Percentiles rank a stretch among this genome's conserved stretches.
Conservation (phyloP, 805 yeast genomes). For the Teunomyces pallodes region DNA sequence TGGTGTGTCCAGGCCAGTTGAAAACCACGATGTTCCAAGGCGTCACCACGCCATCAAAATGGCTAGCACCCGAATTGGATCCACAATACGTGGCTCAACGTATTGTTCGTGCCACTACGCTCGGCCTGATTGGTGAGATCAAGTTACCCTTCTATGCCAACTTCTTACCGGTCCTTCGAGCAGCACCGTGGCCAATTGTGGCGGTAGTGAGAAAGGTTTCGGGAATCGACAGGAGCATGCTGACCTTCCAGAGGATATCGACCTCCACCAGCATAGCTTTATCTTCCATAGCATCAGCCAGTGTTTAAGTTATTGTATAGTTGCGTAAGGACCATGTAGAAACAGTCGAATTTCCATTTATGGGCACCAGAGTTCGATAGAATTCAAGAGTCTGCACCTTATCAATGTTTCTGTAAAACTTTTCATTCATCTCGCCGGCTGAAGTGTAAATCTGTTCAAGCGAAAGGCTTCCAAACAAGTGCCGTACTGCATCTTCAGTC, state of each 20-base stretch:
- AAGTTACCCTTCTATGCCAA: constrained; percentile 76
- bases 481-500: constrained; percentile 11
- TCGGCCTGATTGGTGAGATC: constrained; percentile 67
- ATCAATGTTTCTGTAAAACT: not conserved
- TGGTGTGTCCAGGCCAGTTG: constrained; percentile 87
- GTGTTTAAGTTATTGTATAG: not conserved
- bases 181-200: constrained; percentile 68
- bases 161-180: constrained; percentile 67
- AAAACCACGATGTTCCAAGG: constrained; percentile 71
- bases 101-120: constrained; percentile 53
- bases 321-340: not conserved
- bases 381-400: not conserved
- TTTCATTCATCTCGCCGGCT: not conserved
- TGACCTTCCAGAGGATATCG: constrained; percentile 18
- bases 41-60: constrained; percentile 67
- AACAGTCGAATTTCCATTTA: not conserved
- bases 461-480: constrained; percentile 10
- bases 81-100: constrained; percentile 62
- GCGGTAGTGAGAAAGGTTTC: constrained; percentile 54
- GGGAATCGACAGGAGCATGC: constrained; percentile 63
- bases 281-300: not conserved
- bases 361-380: no score
- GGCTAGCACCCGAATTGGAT: constrained; percentile 81
- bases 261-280: constrained; percentile 6
- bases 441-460: constrained; percentile 15